Conservation (phyloP, 805 yeast species). For the Starmerella tilneyi region DNA sequence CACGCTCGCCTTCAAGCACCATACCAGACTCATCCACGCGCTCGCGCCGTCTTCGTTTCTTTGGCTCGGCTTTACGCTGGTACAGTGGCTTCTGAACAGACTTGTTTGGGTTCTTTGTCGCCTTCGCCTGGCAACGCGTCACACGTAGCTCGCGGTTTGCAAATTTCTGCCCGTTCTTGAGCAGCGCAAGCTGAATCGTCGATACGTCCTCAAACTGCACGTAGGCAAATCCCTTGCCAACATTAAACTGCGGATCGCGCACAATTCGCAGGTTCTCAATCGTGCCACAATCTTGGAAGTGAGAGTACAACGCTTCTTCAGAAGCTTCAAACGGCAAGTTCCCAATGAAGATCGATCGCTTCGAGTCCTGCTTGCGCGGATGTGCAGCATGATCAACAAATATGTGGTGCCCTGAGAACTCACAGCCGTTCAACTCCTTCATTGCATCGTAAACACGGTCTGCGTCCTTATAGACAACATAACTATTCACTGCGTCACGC, state of each 20-base stretch:
- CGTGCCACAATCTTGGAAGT: constrained; percentile 56
- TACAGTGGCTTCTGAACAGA: constrained; percentile 8
- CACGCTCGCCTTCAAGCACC: constrained; percentile 30
- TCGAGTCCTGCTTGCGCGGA: constrained; percentile 76
- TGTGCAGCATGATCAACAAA: constrained; percentile 90
- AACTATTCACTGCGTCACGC: constrained; percentile 78
- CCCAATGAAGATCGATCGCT: constrained; percentile 81
- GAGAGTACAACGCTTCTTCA: constrained; percentile 82
- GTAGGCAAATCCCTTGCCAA: constrained; percentile 96
- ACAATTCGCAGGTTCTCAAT: constrained; percentile 84
- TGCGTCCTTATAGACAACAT: constrained; percentile 59
- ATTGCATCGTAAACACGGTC: constrained; percentile 38
- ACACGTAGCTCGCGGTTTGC: constrained; percentile 59
- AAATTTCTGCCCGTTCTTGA: constrained; percentile 60
- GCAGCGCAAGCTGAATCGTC: constrained; percentile 69
- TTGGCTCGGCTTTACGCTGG: constrained; percentile 18
- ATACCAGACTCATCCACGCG: constrained; percentile 7
- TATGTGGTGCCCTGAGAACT: constrained; percentile 63
- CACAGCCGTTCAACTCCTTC: constrained; percentile 47
- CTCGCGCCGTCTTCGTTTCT: constrained; percentile 8
- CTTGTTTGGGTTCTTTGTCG: constrained; percentile 7
- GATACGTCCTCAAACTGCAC: constrained; percentile 66
- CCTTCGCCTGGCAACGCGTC: constrained; percentile 45
- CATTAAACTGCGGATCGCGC: constrained; percentile 84
- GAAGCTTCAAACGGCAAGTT: constrained; percentile 85